Percentiles rank a stretch among this genome's conserved stretches.
These are phyloP conservation scores for Incumbomyces delicatus DNA, from an alignment of 2,329 filamentous ascomycete species.

Conservation along the genomic window DNA sequence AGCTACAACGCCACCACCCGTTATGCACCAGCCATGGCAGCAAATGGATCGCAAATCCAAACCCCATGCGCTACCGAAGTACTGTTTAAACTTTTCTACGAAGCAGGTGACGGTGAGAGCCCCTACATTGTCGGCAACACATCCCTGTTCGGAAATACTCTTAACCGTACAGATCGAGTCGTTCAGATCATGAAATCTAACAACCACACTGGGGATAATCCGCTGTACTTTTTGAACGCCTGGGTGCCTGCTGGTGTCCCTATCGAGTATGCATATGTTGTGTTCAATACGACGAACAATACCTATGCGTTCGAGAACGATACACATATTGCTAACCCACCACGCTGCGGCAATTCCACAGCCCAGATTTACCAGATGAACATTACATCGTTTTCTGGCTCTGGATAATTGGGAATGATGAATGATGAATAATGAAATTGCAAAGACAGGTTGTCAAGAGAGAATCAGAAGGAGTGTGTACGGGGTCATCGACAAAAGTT, in stretches of 20 bases:
- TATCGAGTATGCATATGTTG: slow-evolving; percentile 62
- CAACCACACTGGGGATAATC: slow-evolving; percentile 9
- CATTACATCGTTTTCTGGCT: neutral
- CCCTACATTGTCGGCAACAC: slow-evolving; percentile 56
- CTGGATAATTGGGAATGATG: no score
- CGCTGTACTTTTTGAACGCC: slow-evolving; percentile 49
- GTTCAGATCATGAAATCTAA: slow-evolving; percentile 3
- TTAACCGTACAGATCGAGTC: slow-evolving; percentile 7
- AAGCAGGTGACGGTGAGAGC: slow-evolving; percentile 39
- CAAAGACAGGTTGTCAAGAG: no score
- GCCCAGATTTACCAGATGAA: neutral
- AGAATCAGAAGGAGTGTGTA: no score
- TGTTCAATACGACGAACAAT: slow-evolving; percentile 35
- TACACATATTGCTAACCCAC: neutral
- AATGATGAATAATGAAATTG: no score
- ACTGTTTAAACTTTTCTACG: slow-evolving; percentile 14
- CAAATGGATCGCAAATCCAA: slow-evolving; percentile 11
- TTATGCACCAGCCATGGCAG: slow-evolving; percentile 17
- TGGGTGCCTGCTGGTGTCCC: slow-evolving; percentile 45
- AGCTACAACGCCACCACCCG: slow-evolving; percentile 16
- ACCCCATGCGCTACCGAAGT: slow-evolving; percentile 13
- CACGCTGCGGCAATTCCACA: slow-evolving; percentile 2
- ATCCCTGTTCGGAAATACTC: slow-evolving; percentile 42
- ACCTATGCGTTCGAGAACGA: slow-evolving; percentile 12
- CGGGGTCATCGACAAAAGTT: no score